A percentile compares a stretch with the other conserved stretches of the same genome.
These are phyloP conservation scores for Argentina anserina DNA, from an alignment of 306 rosid species.

Conservation along the genomic window DNA sequence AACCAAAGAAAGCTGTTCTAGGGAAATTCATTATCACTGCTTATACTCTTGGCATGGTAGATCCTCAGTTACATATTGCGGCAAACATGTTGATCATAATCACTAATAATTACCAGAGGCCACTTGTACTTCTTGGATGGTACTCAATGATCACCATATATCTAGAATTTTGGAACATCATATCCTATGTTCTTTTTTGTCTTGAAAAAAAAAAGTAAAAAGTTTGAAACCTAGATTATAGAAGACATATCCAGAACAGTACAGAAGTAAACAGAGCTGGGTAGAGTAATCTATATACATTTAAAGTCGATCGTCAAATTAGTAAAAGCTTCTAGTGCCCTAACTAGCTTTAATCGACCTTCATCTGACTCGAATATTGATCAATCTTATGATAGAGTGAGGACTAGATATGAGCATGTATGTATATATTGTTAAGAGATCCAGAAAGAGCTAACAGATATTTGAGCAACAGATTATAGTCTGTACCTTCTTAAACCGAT, in stretches of 20 bases:
- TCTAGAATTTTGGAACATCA: slow-evolving; percentile 2
- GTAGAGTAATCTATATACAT: not conserved
- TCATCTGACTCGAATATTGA: not conserved
- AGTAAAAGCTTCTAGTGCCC: not conserved
- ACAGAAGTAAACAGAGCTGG: not conserved
- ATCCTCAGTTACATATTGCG: not conserved
- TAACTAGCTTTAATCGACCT: not conserved
- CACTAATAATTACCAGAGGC: not conserved
- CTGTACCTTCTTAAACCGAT: not conserved
- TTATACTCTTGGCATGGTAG: not conserved
- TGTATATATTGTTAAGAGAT: not conserved
- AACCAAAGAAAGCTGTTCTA: not conserved
- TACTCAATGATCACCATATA: not conserved
- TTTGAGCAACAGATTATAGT: not conserved
- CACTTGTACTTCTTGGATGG: slow-evolving; percentile 8
- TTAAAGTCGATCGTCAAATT: not conserved
- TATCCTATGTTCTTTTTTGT: not conserved
- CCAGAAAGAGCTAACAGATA: not conserved
- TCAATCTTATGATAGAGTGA: not conserved
- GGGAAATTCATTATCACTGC: not conserved
- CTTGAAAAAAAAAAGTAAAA: not conserved
- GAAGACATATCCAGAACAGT: not conserved
- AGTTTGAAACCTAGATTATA: not conserved
- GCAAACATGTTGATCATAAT: not conserved
- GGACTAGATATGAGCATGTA: too few relatives aligned